Conservation (phyloP, 2,329 filamentous ascomycete species). For the Ceratocystis colombiana region DNA sequence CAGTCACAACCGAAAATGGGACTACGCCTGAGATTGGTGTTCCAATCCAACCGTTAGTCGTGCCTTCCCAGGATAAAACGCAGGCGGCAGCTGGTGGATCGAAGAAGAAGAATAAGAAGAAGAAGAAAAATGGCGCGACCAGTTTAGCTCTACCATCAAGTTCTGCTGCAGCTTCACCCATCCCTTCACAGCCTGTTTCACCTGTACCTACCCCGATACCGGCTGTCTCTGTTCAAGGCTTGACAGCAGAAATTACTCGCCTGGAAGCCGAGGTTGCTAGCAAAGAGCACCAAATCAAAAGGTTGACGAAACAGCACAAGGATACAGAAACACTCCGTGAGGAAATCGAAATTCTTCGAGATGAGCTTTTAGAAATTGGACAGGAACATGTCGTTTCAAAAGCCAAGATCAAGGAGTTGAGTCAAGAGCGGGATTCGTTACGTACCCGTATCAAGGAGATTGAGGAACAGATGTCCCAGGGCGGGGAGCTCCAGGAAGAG, state of each 20-base stretch:
- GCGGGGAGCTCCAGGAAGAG: conserved; percentile 12
- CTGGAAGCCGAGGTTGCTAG: conserved; percentile 46
- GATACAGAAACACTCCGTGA: conserved; percentile 71
- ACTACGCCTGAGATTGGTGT: conserved; percentile 28
- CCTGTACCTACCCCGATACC: conserved; percentile 17
- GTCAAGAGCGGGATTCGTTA: conserved; percentile 47
- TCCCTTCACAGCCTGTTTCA: conserved; percentile 17
- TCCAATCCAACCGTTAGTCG: conserved; percentile 29
- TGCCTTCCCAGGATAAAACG: conserved; percentile 27
- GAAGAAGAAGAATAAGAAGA: conserved; percentile 70
- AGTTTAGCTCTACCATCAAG: conserved; percentile 31
- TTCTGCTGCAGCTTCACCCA: conserved; percentile 26
- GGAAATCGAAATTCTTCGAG: conserved; percentile 73
- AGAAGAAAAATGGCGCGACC: conserved; percentile 64
- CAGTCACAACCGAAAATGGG: conserved; percentile 25
- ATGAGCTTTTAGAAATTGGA: conserved; percentile 68
- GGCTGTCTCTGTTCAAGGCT: conserved; percentile 30
- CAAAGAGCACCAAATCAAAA: conserved; percentile 64
- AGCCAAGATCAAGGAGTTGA: conserved; percentile 55
- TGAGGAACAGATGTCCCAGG: conserved; percentile 54
- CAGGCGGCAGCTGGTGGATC: conserved; percentile 28
- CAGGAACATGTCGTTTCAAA: conserved; percentile 77
- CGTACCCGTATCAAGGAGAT: conserved; percentile 46
- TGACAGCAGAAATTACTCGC: conserved; percentile 42
- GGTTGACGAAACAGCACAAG: conserved; percentile 57